phyloP scores from a whole-genome alignment of 345 rosid genomes.

The Clarkia xantiana region DNA sequence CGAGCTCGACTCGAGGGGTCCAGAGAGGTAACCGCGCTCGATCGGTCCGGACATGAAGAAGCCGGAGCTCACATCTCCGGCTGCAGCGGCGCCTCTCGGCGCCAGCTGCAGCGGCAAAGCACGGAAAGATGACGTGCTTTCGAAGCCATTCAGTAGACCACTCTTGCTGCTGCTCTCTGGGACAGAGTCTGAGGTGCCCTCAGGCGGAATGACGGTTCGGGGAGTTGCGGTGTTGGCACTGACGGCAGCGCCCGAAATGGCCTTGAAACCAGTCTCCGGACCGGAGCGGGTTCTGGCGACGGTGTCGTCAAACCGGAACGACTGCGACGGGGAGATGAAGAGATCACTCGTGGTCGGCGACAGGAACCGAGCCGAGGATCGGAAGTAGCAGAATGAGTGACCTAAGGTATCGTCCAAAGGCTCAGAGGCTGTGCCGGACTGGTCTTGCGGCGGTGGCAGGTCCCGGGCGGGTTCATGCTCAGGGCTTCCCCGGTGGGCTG shows the following conservation, averaged over 20 bases:
- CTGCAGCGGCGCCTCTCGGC: constrained; percentile 45
- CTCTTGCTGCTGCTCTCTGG: constrained; percentile 23
- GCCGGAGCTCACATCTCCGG: constrained; percentile 24
- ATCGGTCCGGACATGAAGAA: constrained; percentile 86
- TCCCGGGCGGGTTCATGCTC: constrained; percentile 6
- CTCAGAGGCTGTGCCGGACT: constrained; percentile 33
- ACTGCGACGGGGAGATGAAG: constrained; percentile 63
- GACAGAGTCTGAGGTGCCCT: constrained; percentile 60
- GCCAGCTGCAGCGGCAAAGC: constrained; percentile 78
- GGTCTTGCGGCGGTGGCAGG: constrained; percentile 19
- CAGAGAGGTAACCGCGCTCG: constrained; percentile 72
- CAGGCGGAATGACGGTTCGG: constrained; percentile 66
- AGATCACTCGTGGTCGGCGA: constrained; percentile 86
- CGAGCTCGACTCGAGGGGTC: constrained; percentile 51
- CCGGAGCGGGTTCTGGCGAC: constrained; percentile 23
- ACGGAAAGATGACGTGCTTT: constrained; percentile 75
- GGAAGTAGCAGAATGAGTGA: constrained; percentile 89
- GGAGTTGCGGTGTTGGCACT: constrained; percentile 78
- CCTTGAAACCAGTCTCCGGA: constrained; percentile 52
- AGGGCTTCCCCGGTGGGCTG: constrained; percentile 17
- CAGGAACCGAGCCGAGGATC: constrained; percentile 74
- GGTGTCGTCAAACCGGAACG: constrained; percentile 64
- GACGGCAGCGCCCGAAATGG: constrained; percentile 89
- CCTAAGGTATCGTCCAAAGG: constrained; percentile 91
- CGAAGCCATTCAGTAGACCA: constrained; percentile 58